Base-by-base conservation (phyloP, 1,139 yeast species). In the Taphrina deformans region DNA sequence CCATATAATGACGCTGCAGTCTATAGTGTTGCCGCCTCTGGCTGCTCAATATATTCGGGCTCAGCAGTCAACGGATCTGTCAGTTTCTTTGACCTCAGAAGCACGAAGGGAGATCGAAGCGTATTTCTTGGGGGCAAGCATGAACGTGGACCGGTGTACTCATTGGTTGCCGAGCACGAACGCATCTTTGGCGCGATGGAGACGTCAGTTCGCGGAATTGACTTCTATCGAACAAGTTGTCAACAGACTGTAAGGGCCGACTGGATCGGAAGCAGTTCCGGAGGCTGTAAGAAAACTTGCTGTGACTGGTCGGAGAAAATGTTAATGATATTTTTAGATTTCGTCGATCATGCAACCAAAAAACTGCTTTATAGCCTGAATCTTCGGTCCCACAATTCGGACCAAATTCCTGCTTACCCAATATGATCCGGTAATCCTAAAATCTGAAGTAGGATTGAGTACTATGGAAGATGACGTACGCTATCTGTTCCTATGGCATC, bases 151-250 rank as follows among this genome's bases (percentile, higher is more conserved):
- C 63, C 63, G 4, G 27, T 59, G 4, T 59, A 59, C 40, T 59
- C 63, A 4, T 29, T 59, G 40, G 41, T 40, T 4, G 63, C 63
- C 14, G 63, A 59, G 40, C 50, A 50, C 27, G 63, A 59, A 38
- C 44, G 55, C 16, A 41, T 59, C 29, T 59, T 31, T 29, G 63
- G 50, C 16, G 63, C 63, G 14, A n/a, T 52, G 23, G 63, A 59
- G 31, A 18, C 33, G 9, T 18, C 46, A n/a, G 56, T 59, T 7
- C 24, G 55, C 16, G 55, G 63, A 18, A 14, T 59, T 14, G 63
- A 59, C 41, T 59, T 26, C 40, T 26, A 53, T 24, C 58, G 48
- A 10, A 53, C 48, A 46, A 53, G 24, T 38, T 7, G n/a, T 2
- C 16, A 9, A 14, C 31, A 38, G 21, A 23, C 48, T 2, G 1